Evolutionary conservation across 345 rosid species (phyloP).

Genomic region (Conringia planisiliqua): DNA sequence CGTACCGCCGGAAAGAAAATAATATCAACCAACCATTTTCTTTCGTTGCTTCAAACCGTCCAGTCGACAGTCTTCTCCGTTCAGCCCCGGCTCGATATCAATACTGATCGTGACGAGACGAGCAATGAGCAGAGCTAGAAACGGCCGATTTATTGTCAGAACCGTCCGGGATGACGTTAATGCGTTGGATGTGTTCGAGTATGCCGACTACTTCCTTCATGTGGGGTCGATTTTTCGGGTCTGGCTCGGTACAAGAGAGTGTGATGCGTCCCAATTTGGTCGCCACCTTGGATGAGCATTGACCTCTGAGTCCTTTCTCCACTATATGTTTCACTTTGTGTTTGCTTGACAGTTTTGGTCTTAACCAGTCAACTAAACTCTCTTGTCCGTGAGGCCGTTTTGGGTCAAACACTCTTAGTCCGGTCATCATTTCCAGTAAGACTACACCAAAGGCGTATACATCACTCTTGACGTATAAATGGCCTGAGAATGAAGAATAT

Average conservation of each 20-base stretch:
- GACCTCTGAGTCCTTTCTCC: slow-evolving; percentile 53
- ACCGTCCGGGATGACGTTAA: slow-evolving; percentile 1
- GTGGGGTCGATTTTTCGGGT: slow-evolving; percentile 59
- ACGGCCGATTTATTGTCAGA: neutral
- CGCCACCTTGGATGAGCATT: slow-evolving; percentile 47
- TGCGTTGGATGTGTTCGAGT: slow-evolving; percentile 18
- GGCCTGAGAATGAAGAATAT: slow-evolving; percentile 42
- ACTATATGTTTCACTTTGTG: slow-evolving; percentile 50
- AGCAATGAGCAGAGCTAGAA: neutral
- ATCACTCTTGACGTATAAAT: slow-evolving; percentile 70
- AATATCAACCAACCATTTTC: neutral
- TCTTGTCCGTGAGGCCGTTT: slow-evolving; percentile 42
- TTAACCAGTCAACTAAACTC: slow-evolving; percentile 55
- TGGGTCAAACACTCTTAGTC: slow-evolving; percentile 44
- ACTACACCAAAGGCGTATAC: slow-evolving; percentile 80
- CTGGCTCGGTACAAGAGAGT: slow-evolving; percentile 42
- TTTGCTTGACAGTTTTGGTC: slow-evolving; percentile 42
- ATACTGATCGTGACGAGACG: slow-evolving; percentile 7
- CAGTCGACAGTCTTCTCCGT: neutral
- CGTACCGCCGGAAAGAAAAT: neutral
- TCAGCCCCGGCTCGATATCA: slow-evolving; percentile 7
- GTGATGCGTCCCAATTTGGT: slow-evolving; percentile 42
- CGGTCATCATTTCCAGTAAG: slow-evolving; percentile 65
- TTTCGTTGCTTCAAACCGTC: neutral
- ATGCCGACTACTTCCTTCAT: slow-evolving; percentile 53